A percentile compares a stretch with the other conserved stretches of the same genome.
phyloP scores from a whole-genome alignment of 768 basidiomycete species.

The Mycena amicta region DNA sequence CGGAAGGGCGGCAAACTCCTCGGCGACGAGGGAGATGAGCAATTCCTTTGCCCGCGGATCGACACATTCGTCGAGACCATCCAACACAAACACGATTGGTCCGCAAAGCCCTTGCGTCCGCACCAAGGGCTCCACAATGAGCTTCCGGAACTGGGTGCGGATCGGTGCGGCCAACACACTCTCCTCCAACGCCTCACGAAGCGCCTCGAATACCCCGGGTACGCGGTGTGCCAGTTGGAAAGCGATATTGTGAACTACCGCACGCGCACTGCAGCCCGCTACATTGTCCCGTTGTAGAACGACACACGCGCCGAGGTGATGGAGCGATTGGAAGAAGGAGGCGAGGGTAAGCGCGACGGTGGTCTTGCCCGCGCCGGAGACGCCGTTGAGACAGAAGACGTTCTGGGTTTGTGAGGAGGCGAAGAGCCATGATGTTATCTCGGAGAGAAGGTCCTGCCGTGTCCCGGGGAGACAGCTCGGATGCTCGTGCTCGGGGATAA shows the following conservation, averaged over 20 bases:
- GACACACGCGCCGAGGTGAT: not conserved
- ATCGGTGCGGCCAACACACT: too few species aligned
- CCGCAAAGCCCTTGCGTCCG: not conserved
- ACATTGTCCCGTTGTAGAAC: not conserved
- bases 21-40: conserved; percentile 20
- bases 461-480: not conserved
- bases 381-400: not conserved
- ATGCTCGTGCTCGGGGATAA: not conserved
- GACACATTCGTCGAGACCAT: conserved; percentile 21
- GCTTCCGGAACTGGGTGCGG: not conserved
- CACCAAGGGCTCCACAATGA: not conserved
- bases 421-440: not conserved
- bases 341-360: not conserved
- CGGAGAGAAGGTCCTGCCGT: not conserved
- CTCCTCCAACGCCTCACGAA: too few species aligned
- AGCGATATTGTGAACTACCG: conserved; percentile 1
- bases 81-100: conserved; percentile 11
- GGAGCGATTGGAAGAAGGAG: not conserved
- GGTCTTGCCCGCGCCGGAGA: not conserved
- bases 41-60: conserved; percentile 8
- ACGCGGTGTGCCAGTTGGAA: not conserved
- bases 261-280: not conserved
- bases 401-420: not conserved
- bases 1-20: conserved; percentile 17
- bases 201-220: not conserved